phyloP scores from a whole-genome alignment of 345 rosid species.

The Lumnitzera littorea region DNA sequence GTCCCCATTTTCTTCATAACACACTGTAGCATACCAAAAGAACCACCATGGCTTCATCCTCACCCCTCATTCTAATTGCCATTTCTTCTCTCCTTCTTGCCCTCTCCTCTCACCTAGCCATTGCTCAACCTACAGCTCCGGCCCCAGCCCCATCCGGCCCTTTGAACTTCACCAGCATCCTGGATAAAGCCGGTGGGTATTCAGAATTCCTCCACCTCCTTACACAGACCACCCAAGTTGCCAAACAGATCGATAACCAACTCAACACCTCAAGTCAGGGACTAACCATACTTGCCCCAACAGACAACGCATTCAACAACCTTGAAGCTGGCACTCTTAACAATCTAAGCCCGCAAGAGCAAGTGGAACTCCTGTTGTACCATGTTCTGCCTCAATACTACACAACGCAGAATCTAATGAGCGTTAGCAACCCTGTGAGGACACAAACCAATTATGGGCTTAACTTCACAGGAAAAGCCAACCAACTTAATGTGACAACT shows the following conservation, averaged over 20 bases:
- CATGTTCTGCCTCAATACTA: conserved; percentile 60
- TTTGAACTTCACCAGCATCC: conserved; percentile 62
- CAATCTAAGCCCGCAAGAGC: conserved; percentile 27
- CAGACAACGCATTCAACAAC: conserved; percentile 77
- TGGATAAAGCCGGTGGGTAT: conserved; percentile 62
- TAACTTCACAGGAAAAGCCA: conserved; percentile 56
- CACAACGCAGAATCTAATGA: conserved; percentile 35
- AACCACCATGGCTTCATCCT: conserved; percentile 8
- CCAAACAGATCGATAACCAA: conserved; percentile 51
- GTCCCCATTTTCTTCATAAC: background rate
- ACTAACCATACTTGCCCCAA: conserved; percentile 75
- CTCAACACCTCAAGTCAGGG: conserved; percentile 69
- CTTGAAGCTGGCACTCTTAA: conserved; percentile 53
- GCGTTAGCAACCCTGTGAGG: conserved; percentile 71
- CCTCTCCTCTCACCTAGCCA: conserved; percentile 18
- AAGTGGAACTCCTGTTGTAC: conserved; percentile 53
- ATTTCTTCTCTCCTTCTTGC: conserved; percentile 22
- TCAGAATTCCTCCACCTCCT: conserved; percentile 46
- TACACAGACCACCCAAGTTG: conserved; percentile 38
- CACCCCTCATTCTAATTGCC: conserved; percentile 15
- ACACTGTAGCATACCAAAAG: background rate
- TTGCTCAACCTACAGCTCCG: conserved; percentile 35
- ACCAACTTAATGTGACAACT: conserved; percentile 73
- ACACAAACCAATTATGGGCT: conserved; percentile 67
- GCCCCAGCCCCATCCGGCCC: conserved; percentile 56